These are phyloP conservation scores for Herpetomonas muscarum DNA, from an alignment of 208 protist genomes.

Conservation along the genomic window DNA sequence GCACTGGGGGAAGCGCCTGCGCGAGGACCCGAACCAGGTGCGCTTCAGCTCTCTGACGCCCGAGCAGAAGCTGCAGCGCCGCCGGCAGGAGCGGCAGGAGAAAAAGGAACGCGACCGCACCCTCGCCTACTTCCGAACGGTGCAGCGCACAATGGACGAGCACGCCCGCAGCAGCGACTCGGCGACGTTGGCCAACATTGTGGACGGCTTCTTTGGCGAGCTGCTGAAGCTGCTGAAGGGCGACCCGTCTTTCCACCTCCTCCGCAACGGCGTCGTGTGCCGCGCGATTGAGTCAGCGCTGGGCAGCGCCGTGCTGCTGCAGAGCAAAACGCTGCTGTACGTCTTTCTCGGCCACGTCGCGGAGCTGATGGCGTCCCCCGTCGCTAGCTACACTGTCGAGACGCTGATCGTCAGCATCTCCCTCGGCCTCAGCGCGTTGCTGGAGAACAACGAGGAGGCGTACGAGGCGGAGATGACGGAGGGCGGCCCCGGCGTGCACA, in stretches of 20 bases:
- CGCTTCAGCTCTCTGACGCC: slow-evolving; percentile 78
- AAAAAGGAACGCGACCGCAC: slow-evolving; percentile 89
- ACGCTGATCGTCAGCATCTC: slow-evolving; percentile 63
- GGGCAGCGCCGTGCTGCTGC: slow-evolving; percentile 64
- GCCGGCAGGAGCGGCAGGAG: slow-evolving; percentile 68
- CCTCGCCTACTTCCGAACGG: slow-evolving; percentile 79
- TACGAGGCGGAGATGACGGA: slow-evolving; percentile 58
- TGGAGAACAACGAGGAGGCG: slow-evolving; percentile 22
- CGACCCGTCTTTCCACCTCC: slow-evolving; percentile 64
- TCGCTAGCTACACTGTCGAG: slow-evolving; percentile 83
- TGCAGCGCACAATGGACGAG: slow-evolving; percentile 67
- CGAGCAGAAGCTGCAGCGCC: slow-evolving; percentile 55
- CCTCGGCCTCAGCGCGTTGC: slow-evolving; percentile 58
- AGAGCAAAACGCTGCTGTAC: slow-evolving; percentile 82
- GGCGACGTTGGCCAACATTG: slow-evolving; percentile 45
- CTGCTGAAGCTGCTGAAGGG: slow-evolving; percentile 76
- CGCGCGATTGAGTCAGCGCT: slow-evolving; percentile 82
- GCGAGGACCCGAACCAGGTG: slow-evolving; percentile 29
- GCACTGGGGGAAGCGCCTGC: slow-evolving; percentile 53
- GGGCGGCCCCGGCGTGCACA: slow-evolving; percentile 55
- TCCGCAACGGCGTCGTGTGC: slow-evolving; percentile 78
- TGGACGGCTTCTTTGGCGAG: slow-evolving; percentile 88
- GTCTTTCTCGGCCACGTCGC: slow-evolving; percentile 74
- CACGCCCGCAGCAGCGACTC: slow-evolving; percentile 48
- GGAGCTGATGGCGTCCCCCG: slow-evolving; percentile 67